Base-by-base conservation (phyloP, 1,139 yeast genomes). In the Candida sp. region DNA sequence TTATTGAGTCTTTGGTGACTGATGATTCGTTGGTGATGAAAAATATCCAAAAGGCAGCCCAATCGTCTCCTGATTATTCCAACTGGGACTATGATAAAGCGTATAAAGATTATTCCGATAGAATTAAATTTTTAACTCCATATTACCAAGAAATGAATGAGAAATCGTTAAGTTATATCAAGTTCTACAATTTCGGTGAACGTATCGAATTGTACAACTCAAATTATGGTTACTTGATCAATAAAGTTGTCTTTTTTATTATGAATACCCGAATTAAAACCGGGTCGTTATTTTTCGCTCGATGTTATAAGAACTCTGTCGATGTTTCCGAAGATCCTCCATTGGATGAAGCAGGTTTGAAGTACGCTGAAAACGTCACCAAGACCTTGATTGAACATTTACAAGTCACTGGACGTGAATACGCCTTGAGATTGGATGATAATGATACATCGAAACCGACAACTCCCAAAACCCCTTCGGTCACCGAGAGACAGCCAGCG, bases 151-250 rank as follows among this genome's bases (percentile, higher is more conserved):
- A 72, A 43, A 77, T 81, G 75, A 75, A 74, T 43, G 81, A 78
- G 49, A 63, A 68, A 5, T 70, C 72, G 19, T 67, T 89, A 46
- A 81, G 87, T 30, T 91, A 81, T 63, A 86, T 91, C 58, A 88
- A 89, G 62, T 80, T 88, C 53, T 84, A 88, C 56, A 90, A 93
- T 61, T 93, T 91, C 61, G 96, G 97, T n/a, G 93, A 90, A 60
- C 69, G 87, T 48, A 76, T 95, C 46, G 83, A 87, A 43, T 78
- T 93, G 48, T 86, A 87, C 66, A 82, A 87, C 56, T 83, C 93
- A 34, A 84, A 85, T 53, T 80, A 87, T 53, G 97, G 97, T 12
- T 93, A 91, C 62, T 74, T 93, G 60, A 84, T 89, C 49, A 88
- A 91, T 60, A 85, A 93, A 56, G 93, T 91, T 37, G 89, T 91